Base-by-base conservation (phyloP, 1,284 basidiomycete species). In the Leccinum holopus region DNA sequence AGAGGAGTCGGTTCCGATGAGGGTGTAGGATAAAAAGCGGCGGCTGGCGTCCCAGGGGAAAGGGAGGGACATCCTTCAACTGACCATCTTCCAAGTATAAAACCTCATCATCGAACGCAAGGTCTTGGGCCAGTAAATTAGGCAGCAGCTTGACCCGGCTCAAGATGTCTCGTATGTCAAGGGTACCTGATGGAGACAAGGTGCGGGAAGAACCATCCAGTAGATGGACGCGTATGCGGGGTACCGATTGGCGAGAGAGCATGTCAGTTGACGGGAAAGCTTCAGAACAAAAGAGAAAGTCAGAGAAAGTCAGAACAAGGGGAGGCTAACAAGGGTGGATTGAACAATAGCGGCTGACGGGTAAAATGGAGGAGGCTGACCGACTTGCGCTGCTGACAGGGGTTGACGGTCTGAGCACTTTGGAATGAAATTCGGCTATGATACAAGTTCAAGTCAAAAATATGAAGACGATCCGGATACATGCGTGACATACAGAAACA, bases 131-230 rank as follows among this genome's bases (percentile, higher is more conserved):
- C 4, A 75, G 61, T 30, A 76, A 59, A 47, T 65, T 65, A 12
- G 74, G 69, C 10, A 64, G 53, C 2, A 58, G 58, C 39, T 63
- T 68, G 56, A 61, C 61, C 41, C 58, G 63, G 44, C 55, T 57
- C 21, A 72, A 53, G 53, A 71, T 49, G 52, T 73, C 71, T 47
- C 41, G 64, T 51, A 76, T 74, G 39, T 76, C 71, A 33, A 76
- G 59, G 16, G 74, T 74, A 21, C 62, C 59, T 44, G 71, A 75
- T 10, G 72, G 55, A 44, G 71, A 59, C 25, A 73, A 32, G 57
- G 33, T 49, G 61, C 33, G 52, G 16, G 64, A 57, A 58, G 66
- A 63, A 51, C 51, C 32, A 51, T 71, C 68, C 44, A 56, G 49
- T 5, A 63, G 57, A 41, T 67, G 60, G 57, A 74, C 56, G 33